Percentiles rank a stretch among this genome's conserved stretches.
Evolutionary conservation across 345 rosid species (phyloP).

Genomic region (Pistacia integerrima): DNA sequence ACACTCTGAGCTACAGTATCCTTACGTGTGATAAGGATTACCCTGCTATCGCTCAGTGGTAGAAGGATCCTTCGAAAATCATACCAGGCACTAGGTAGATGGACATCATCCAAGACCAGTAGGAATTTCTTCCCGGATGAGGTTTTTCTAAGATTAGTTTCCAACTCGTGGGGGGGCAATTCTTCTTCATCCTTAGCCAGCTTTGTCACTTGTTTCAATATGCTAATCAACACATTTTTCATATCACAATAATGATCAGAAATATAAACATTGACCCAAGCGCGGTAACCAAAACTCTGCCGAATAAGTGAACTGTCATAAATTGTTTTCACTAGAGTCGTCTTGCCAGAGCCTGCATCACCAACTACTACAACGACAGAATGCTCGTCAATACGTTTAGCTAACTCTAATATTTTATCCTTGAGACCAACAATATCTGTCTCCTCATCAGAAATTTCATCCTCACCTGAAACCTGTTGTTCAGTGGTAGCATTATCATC

Average conservation of each 20-base stretch:
- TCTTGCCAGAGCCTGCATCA: conserved; percentile 39
- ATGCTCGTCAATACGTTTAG: background rate
- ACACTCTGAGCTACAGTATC: background rate
- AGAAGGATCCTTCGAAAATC: background rate
- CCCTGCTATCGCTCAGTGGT: conserved; percentile 15
- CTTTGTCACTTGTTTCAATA: conserved; percentile 15
- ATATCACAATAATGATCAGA: conserved; percentile 11
- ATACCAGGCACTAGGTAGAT: background rate
- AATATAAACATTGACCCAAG: conserved; percentile 29
- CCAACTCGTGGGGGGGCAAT: conserved; percentile 2
- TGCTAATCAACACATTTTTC: conserved; percentile 19
- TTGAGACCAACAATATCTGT: conserved; percentile 13
- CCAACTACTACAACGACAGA: conserved; percentile 32
- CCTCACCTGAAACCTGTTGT: background rate
- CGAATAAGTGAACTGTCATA: conserved; percentile 12
- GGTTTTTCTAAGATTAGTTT: conserved; percentile 2
- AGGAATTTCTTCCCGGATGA: conserved; percentile 24
- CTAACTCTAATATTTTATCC: conserved; percentile 10
- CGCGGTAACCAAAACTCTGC: conserved; percentile 22
- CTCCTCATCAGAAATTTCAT: conserved; percentile 17
- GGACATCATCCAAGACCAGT: conserved; percentile 23
- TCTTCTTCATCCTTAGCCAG: conserved; percentile 19
- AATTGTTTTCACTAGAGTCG: conserved; percentile 24
- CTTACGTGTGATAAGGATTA: background rate
- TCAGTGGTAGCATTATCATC: no score